Percentiles rank a stretch among this genome's conserved stretches.
phyloP scores from a whole-genome alignment of 192 early-diverging fungal species.

The Coemansia pectinata region DNA sequence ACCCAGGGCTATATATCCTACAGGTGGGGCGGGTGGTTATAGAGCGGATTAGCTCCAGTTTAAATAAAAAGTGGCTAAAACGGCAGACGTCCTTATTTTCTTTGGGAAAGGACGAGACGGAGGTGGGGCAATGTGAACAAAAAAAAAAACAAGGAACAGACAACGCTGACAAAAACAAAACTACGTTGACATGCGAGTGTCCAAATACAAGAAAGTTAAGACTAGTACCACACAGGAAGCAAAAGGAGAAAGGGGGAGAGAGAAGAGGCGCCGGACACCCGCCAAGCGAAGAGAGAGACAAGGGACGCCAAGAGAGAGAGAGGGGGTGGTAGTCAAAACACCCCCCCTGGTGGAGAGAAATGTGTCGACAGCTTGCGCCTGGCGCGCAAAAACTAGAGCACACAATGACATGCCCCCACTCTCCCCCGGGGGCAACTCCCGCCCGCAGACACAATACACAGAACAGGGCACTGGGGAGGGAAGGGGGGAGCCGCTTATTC shows the following conservation, averaged over 20 bases:
- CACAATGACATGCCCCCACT: constrained; percentile 6
- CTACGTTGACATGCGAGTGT: constrained; percentile 8
- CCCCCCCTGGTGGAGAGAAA: not conserved
- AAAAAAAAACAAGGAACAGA: constrained; percentile 9
- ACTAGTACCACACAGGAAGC: constrained; percentile 9
- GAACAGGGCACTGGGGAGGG: constrained; percentile 3
- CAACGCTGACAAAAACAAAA: constrained; percentile 10
- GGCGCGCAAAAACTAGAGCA: not conserved
- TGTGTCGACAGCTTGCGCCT: constrained; percentile 10
- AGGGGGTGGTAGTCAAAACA: not conserved
- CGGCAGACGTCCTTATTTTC: not conserved
- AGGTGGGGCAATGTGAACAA: not conserved
- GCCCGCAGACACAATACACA: not conserved
- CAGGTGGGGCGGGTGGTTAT: not conserved
- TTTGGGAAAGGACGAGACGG: not conserved
- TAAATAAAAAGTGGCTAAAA: constrained; percentile 11
- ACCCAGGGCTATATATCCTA: constrained; percentile 10
- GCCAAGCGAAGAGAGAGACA: not conserved
- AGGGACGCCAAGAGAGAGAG: not conserved
- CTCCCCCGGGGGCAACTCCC: constrained; percentile 7
- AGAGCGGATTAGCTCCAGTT: constrained; percentile 9
- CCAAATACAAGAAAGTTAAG: constrained; percentile 5
- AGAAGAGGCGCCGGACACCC: constrained; percentile 2
- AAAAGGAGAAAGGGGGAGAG: not conserved
- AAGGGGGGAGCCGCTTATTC: not conserved